phyloP scores from a whole-genome alignment of 2,329 filamentous ascomycete genomes.

The Nemania sp. region DNA sequence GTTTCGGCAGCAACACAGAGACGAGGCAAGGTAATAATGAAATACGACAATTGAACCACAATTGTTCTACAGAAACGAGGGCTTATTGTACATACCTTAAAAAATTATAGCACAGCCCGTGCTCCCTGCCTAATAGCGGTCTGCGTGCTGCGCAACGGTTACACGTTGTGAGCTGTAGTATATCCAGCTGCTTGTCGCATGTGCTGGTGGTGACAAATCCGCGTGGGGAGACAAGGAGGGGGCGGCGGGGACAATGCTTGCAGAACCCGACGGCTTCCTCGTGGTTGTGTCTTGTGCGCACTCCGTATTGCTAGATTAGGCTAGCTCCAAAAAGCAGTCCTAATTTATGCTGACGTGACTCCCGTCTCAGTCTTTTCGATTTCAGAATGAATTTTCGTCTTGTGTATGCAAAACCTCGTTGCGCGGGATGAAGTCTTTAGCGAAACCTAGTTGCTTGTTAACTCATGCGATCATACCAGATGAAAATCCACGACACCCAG shows the following conservation, averaged over 20 bases:
- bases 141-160: slow-evolving; percentile 21
- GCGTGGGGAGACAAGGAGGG: slow-evolving; percentile 17
- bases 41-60: neutral
- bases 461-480: slow-evolving; percentile 16
- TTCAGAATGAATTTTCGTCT: slow-evolving; percentile 1
- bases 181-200: slow-evolving; percentile 19
- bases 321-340: slow-evolving; percentile 29
- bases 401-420: slow-evolving; percentile 32
- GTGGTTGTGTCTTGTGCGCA: slow-evolving; percentile 28
- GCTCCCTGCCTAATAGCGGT: slow-evolving; percentile 15
- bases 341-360: slow-evolving; percentile 29
- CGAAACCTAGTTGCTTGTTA: slow-evolving; percentile 19
- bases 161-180: slow-evolving; percentile 14
- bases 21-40: neutral
- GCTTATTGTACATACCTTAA: slow-evolving; percentile 16
- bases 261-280: slow-evolving; percentile 31
- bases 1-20: neutral
- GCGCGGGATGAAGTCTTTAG: slow-evolving; percentile 4
- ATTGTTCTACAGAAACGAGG: neutral
- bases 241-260: slow-evolving; percentile 2
- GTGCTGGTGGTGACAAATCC: slow-evolving; percentile 29
- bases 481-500: slow-evolving; percentile 7
- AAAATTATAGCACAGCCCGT: slow-evolving; percentile 3
- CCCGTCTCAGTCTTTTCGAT: slow-evolving; percentile 18
- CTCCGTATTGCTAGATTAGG: slow-evolving; percentile 3